Evolutionary conservation across 257 asterid genomes (phyloP), one percentile per base, ranked within the genome.

Genomic region (Penstemon davidsonii): DNA sequence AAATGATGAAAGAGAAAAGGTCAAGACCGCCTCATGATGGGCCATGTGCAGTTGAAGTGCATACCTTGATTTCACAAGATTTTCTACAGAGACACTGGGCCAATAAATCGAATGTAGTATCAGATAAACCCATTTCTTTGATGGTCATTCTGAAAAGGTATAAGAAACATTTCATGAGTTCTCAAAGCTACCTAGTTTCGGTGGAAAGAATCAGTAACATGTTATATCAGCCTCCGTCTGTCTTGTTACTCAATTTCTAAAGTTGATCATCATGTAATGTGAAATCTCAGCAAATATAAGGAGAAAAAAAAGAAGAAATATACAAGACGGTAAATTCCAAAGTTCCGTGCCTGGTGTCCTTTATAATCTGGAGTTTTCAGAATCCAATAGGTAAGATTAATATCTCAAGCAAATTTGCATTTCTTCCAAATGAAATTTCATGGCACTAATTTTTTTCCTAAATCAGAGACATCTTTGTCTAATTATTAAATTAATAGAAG

Each of bases 1-100:
- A 57, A n/a, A 25, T 55, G 54, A 64, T 38, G 15, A 13, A 36
- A 44, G 41, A 11, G 43, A 18, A 12, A 25, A 2, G 33, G 59
- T 67, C 50, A 63, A 59, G 13, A 43, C 15, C 4, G 44, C 38
- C 13, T 19, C 15, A n/a, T 75, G 66, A 55, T 47, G 7, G 33
- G 18, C 50, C 18, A 41, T 41, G 19, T n/a, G 50, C 4, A 6
- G 47, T 38, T 36, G 60, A 51, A 68, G 62, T 41, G 51, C 63
- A 75, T 80, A 82, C 90, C 87, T 85, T 80, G 65, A 85, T 72
- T 43, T 85, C 86, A 78, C 71, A 54, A 39, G 85, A 81, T 70
- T 80, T 82, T 67, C 83, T 80, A 66, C 76, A 73, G 19, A 85
- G 78, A 74, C 74, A 76, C 45, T 61, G 67, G 11, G 85, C 86